These are phyloP conservation scores for Orychophragmus violaceus DNA, from an alignment of 345 rosid species.

Conservation along the genomic window DNA sequence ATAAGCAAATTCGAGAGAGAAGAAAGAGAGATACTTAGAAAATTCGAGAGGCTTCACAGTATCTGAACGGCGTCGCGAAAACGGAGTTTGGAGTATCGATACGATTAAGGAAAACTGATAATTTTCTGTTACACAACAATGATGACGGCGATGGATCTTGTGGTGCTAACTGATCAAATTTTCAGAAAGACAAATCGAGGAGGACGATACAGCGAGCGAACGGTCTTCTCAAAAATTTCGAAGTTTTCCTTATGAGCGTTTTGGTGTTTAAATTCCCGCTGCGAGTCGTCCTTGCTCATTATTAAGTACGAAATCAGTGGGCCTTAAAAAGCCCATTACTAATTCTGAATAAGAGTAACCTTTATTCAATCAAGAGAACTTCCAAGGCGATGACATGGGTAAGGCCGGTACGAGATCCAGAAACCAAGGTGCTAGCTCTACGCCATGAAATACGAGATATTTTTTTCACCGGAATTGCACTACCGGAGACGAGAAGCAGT, in stretches of 20 bases:
- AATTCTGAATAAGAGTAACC: neutral
- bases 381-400: too few species aligned
- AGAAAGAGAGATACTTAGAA: neutral
- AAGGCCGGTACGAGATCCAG: too few species aligned
- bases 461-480: too few species aligned
- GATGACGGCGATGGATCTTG: conserved; percentile 4
- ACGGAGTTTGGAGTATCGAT: neutral
- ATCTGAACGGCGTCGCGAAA: neutral
- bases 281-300: neutral
- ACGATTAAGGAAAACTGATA: neutral
- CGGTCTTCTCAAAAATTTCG: conserved; percentile 4
- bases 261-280: neutral
- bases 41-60: conserved; percentile 4
- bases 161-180: neutral
- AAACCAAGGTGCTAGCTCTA: too few species aligned
- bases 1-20: neutral
- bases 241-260: neutral
- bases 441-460: too few species aligned
- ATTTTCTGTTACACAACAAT: neutral
- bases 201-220: conserved; percentile 8
- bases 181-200: conserved; percentile 1
- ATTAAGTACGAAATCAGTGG: neutral
- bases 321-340: neutral
- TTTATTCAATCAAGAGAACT: too few species aligned
- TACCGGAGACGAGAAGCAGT: too few species aligned